These are phyloP conservation scores for Penicillium crystallinum DNA, from an alignment of 495 filamentous ascomycete species.

Conservation along the genomic window DNA sequence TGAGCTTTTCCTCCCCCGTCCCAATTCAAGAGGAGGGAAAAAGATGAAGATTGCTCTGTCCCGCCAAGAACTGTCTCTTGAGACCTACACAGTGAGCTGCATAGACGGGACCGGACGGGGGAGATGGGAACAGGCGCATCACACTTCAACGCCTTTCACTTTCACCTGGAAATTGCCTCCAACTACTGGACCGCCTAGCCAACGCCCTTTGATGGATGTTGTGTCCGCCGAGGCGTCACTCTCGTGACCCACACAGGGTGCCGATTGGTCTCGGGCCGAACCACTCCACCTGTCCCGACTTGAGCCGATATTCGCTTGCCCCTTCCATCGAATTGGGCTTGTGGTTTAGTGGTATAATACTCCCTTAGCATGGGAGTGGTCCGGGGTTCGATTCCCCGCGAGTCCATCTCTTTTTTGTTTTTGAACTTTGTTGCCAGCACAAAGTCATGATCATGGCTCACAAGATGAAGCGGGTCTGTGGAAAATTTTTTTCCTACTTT, in stretches of 20 bases:
- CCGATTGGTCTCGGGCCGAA: constrained; percentile 2
- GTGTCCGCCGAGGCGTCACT: constrained; percentile 15
- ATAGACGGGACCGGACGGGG: constrained; percentile 17
- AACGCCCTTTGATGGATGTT: constrained; percentile 31
- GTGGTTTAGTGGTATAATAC: constrained; percentile 32
- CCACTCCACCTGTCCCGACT: not conserved
- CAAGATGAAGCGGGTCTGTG: not conserved
- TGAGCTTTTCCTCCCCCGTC: constrained; percentile 26
- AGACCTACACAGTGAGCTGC: constrained; percentile 18
- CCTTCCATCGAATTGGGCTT: constrained; percentile 11
- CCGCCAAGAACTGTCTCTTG: constrained; percentile 28
- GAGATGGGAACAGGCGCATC: constrained; percentile 6
- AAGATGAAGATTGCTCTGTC: constrained; percentile 36
- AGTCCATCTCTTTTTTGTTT: constrained; percentile 3
- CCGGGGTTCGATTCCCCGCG: constrained; percentile 49
- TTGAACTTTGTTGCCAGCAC: not conserved
- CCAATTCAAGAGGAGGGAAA: constrained; percentile 18
- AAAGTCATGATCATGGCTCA: not conserved
- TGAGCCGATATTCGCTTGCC: constrained; percentile 2
- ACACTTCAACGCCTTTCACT: constrained; percentile 9
- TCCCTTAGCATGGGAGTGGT: constrained; percentile 41
- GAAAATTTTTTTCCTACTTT: not conserved
- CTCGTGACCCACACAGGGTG: not conserved
- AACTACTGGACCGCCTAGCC: not conserved
- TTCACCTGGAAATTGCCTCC: constrained; percentile 25